phyloP scores from a whole-genome alignment of 2,329 filamentous ascomycete genomes.

The Penicillium sp. region DNA sequence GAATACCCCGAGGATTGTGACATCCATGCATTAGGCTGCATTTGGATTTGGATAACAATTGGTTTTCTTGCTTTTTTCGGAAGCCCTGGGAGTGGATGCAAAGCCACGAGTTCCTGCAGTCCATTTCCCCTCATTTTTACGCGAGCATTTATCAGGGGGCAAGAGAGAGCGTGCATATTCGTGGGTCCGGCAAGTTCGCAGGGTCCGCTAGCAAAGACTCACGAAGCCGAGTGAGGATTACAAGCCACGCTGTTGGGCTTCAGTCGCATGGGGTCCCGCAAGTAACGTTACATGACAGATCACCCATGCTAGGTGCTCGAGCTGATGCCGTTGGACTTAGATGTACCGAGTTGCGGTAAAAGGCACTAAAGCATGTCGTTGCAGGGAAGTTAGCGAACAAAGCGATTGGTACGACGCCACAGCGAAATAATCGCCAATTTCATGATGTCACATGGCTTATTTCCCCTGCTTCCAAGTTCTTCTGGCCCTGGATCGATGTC shows the following conservation, averaged over 20 bases:
- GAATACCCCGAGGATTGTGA: neutral
- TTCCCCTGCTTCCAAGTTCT: neutral
- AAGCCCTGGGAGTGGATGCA: conserved; percentile 3
- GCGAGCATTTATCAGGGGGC: neutral
- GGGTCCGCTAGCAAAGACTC: neutral
- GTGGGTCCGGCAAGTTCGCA: neutral
- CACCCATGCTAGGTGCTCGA: neutral
- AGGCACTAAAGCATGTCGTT: conserved; percentile 4
- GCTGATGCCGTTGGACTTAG: neutral
- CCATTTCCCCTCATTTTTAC: neutral
- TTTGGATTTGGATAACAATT: neutral
- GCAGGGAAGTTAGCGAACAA: conserved; percentile 6
- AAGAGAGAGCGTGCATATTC: neutral
- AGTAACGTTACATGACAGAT: conserved; percentile 20
- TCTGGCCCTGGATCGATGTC: conserved; percentile 1
- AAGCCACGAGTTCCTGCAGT: conserved; percentile 14
- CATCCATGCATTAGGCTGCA: neutral
- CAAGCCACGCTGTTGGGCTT: neutral
- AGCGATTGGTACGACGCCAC: conserved; percentile 8
- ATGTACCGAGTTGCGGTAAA: neutral
- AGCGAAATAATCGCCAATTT: neutral
- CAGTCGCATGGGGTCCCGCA: conserved; percentile 5
- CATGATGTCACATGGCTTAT: conserved; percentile 7
- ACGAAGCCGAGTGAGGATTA: neutral
- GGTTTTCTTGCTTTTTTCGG: neutral